Base-by-base conservation (phyloP, 805 yeast species). In the Ogataea corticis region DNA sequence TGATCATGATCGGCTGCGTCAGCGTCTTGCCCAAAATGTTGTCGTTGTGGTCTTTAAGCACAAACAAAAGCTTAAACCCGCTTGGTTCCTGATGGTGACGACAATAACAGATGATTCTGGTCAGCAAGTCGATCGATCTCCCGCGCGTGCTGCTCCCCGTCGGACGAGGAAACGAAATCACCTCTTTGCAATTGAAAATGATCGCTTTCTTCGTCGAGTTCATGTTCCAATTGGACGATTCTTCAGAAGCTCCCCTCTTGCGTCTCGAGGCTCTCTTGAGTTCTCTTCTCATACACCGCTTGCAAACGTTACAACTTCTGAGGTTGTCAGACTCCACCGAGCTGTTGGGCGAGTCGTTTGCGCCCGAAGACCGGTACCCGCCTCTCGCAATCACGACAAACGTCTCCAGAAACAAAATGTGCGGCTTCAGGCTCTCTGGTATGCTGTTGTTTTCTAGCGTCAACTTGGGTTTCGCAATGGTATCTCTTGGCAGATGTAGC, bases 61-160 rank as follows among this genome's bases (percentile, higher is more conserved):
- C 79, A 50, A 87, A 80, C 37, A 87, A 67, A 32, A 87, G 69
- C 58, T 80, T 81, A 70, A 91, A 92, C 1, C 99, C 99, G 33
- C 76, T 76, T n/a, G 83, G 71, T 51, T 91, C 96, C 53, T 82
- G 81, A 66, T 94, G 99, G 66, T 94, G 99, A 53, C 98, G 80
- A 68, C 98, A 94, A 64, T 94, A 92, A 66, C 99, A 92, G 9
- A 92, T 92, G 33, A 94, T 80, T 66, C 99, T 79, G 18, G 96
- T 79, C 30, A 77, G 66, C 28, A 79, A 58, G 34, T 79, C 82
- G 32, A 79, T 59, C 2, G 71, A 61, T 52, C 73, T 75, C 13
- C 46, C 61, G 36, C 49, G 56, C 2, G 54, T 12, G 32, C 55
- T 61, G 41, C 49, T 51, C 3, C 63, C 66, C 21, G 72, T 70